Evolutionary conservation across 148 eudicot genomes (phyloP).

Genomic region (Linanthus parryae): DNA sequence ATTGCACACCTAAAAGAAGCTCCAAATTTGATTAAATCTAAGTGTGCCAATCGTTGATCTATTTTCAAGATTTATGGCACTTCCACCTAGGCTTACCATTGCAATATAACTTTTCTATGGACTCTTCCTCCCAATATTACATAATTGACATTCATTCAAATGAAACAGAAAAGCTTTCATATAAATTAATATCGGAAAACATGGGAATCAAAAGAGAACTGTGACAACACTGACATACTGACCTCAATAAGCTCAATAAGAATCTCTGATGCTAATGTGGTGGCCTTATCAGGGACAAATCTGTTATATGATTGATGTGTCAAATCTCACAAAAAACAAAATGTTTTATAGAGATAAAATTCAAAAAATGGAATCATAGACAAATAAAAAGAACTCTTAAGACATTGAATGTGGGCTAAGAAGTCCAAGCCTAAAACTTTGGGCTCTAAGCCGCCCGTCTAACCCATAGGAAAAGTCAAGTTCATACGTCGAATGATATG

Average conservation of each 20-base stretch:
- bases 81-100: neutral
- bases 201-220: neutral
- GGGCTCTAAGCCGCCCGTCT: no score
- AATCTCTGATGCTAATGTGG: slow-evolving; percentile 53
- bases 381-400: no score
- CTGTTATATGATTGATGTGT: slow-evolving; percentile 33
- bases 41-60: neutral
- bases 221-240: slow-evolving; percentile 16
- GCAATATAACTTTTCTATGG: neutral
- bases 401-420: no score
- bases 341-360: no score
- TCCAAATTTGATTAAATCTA: neutral
- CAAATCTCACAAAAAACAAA: no score
- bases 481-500: no score
- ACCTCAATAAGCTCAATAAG: slow-evolving; percentile 81
- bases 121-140: neutral
- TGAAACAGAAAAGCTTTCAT: neutral
- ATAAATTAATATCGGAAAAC: neutral
- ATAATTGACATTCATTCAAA: neutral
- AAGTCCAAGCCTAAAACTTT: no score
- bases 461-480: no score
- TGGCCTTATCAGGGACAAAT: slow-evolving; percentile 84
- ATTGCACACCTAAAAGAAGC: neutral
- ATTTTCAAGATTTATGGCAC: neutral
- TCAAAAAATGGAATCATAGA: no score